Evolutionary conservation across 148 eudicot species (phyloP).

Genomic region (Diospyros kaki): DNA sequence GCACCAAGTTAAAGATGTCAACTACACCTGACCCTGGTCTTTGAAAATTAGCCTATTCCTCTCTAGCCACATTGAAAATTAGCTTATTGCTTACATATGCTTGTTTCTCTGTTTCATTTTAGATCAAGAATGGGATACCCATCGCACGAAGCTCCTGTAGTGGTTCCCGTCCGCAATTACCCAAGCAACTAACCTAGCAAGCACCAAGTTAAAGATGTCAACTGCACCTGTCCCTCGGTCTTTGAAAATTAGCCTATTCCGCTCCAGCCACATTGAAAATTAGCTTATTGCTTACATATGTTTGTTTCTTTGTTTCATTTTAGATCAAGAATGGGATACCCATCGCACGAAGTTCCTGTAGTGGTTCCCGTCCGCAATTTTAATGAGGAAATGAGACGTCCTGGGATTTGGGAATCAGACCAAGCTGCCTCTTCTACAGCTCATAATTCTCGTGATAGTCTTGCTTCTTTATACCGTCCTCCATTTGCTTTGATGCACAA

Average conservation of each 20-base stretch:
- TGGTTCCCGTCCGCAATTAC: slow-evolving; percentile 87
- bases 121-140: slow-evolving; percentile 49
- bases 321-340: slow-evolving; percentile 44
- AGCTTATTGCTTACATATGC: slow-evolving; percentile 6
- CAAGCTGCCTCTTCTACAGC: slow-evolving; percentile 63
- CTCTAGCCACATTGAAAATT: too few species aligned
- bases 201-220: too few species aligned
- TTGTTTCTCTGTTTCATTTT: slow-evolving; percentile 7
- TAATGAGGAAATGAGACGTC: slow-evolving; percentile 72
- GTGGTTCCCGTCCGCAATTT: slow-evolving; percentile 88
- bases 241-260: too few species aligned
- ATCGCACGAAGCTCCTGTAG: slow-evolving; percentile 48
- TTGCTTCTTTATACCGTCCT: slow-evolving; percentile 88
- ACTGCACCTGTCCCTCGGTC: too few species aligned
- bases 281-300: too few species aligned
- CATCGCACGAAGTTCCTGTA: slow-evolving; percentile 49
- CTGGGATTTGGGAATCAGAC: slow-evolving; percentile 72
- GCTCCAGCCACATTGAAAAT: too few species aligned
- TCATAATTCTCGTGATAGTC: slow-evolving; percentile 70
- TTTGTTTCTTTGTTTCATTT: slow-evolving; percentile 5
- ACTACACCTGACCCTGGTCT: too few species aligned
- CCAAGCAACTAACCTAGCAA: too few species aligned
- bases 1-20: too few species aligned
- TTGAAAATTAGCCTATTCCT: too few species aligned
- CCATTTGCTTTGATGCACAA: slow-evolving; percentile 82